Evolutionary conservation across 495 filamentous ascomycete genomes (phyloP), one percentile per base, ranked within the genome.

Genomic region (Talaromyces ruber): DNA sequence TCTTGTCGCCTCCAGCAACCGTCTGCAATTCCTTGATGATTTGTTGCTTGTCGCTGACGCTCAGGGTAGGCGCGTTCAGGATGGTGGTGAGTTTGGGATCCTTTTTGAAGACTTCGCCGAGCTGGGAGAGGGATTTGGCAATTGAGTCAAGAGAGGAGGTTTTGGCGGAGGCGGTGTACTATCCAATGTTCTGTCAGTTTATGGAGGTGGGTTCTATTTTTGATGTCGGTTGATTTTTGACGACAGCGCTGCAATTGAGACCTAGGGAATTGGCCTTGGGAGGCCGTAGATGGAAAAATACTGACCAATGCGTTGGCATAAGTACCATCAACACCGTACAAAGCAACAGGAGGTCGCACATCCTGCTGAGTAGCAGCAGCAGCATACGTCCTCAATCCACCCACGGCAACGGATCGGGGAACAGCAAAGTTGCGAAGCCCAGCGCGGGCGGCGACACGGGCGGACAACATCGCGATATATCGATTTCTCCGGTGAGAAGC

Each of bases 261-360:
- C 3, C 43, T n/a, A n/a, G 3, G 18, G 16, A 2, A n/a, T 0
- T 21, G n/a, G n/a, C 39, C n/a, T 54, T 5, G 4, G 45, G 16
- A 50, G 4, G 12, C 12, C 45, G 4, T 0, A 51, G 53, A 55
- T 56, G 63, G 67, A 54, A 66, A 64, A 58, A 65, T 62, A 77
- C 86, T 74, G 91, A 98, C 94, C 86, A 98, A 82, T 81, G 94
- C 94, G 82, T 86, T 90, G 70, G 94, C 95, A 81, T 98, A 98
- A 71, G 93, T 98, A 69, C 94, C 94, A 76, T 97, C 94, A 78
- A 98, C 81, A 64, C 94, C 94, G 78, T 90, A 98, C 65, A 98
- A 82, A 60, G 92, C 84, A 72, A 97, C 82, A 59, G 94, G 94
- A 64, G 93, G 86, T 81, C 89, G 93, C 71, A 86, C 78, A 54